Evolutionary conservation across 257 asterid genomes (phyloP), one percentile per base, ranked within the genome.

Genomic region (Ocimum tenuiflorum): DNA sequence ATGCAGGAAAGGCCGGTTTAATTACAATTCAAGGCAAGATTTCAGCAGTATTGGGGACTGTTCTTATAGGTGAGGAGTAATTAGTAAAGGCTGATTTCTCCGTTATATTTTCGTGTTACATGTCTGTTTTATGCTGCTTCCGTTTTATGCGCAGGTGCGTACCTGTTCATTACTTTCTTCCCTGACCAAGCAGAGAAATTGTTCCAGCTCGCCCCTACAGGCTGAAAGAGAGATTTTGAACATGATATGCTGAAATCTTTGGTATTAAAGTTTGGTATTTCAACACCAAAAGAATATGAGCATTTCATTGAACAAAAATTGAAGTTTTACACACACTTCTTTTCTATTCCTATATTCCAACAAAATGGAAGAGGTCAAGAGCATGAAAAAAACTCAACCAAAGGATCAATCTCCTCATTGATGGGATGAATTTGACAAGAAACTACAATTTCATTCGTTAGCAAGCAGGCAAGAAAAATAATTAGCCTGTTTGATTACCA

Each of bases 1-100:
- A 92, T 75, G 98, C 98, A 15, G 98, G 98, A 27, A 92, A 92
- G 61, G 98, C 96, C 18, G 98, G 98, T 63, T 75, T 92, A 62
- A 80, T 89, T 76, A 79, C 81, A 17, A 29, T 92, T 43, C 98
- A 92, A 68, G 96, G 96, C 81, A 87, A 92, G 74, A 89, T 92
- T 60, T 89, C 97, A 9, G 85, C 91, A 42, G 94, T 92, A 24
- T 80, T 92, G 31, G 98, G 98, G 75, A 86, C 98, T 59, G 84
- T 85, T 67, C 97, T 92, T 22, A 73, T 92, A 67, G 82, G 98
- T 92, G 78, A 82, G 98, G 78, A 0, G 20, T 54, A 29, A 11
- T 3, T 1, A 35, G 0, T 6, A 11, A 9, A 35, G 42, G 50
- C 36, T 15, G 3, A 53, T 10, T 45, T 14, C 23, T 22, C 67